These are phyloP conservation scores for Microbotryum lychnidis-dioicae DNA, from an alignment of 1,284 basidiomycete genomes.

Conservation along the genomic window DNA sequence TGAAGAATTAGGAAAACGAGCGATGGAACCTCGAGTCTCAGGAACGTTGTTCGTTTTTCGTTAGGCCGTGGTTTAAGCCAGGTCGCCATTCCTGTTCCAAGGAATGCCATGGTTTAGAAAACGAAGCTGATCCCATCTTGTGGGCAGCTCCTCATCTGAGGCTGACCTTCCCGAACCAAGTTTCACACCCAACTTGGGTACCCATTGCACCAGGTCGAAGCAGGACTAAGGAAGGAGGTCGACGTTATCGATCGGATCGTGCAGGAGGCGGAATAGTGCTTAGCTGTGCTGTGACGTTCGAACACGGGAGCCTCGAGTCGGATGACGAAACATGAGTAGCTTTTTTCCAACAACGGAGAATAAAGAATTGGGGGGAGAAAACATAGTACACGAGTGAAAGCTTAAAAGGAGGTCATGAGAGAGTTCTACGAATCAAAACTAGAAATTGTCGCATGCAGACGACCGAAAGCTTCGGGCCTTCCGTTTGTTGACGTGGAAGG, in stretches of 20 bases:
- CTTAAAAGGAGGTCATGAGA: no score
- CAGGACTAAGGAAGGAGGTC: not conserved
- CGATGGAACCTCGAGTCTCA: constrained; percentile 11
- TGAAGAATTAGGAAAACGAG: constrained; percentile 8
- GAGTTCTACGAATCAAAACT: no score
- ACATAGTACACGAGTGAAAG: no score
- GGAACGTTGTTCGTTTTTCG: constrained; percentile 8
- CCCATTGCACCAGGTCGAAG: not conserved
- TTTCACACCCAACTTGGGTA: constrained; percentile 1
- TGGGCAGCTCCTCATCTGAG: constrained; percentile 5
- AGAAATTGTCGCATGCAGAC: no score
- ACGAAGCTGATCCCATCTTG: not conserved
- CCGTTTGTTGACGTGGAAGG: no score
- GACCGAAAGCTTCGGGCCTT: no score
- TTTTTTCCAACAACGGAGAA: no score
- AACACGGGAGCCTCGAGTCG: no score
- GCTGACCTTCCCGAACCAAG: not conserved
- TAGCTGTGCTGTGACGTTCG: no score
- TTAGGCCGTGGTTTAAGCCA: constrained; percentile 18
- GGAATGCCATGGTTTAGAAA: not conserved
- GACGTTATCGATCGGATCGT: not conserved
- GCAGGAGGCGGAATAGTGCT: not conserved
- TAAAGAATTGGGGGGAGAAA: no score
- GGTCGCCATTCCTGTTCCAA: no score
- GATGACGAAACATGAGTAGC: no score